A percentile compares a stretch with the other conserved stretches of the same genome.
These are phyloP conservation scores for Penicillium decumbens DNA, from an alignment of 2,329 filamentous ascomycete species.

Conservation along the genomic window DNA sequence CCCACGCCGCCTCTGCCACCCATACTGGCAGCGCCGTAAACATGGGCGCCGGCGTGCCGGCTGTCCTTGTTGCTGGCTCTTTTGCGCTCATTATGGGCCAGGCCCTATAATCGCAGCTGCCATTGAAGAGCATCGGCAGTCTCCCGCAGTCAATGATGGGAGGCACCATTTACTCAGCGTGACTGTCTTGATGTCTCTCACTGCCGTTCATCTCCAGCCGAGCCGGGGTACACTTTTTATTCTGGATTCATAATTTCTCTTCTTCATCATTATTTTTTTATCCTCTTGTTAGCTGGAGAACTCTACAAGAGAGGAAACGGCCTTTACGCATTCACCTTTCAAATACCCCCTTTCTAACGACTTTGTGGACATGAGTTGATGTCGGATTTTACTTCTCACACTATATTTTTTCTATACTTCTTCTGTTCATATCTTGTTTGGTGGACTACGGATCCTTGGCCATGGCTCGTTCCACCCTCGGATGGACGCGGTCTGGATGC, in stretches of 20 bases:
- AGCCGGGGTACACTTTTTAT: conserved; percentile 18
- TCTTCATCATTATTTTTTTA: conserved; percentile 17
- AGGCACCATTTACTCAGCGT: not conserved
- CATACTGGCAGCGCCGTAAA: conserved; percentile 19
- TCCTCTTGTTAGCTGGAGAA: conserved; percentile 23
- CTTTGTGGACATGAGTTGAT: conserved; percentile 33
- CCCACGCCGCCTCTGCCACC: conserved; percentile 15
- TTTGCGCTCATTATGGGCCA: conserved; percentile 36
- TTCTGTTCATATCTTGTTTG: conserved; percentile 21
- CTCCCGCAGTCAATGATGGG: not conserved
- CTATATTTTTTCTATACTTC: conserved; percentile 18
- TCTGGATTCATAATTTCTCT: conserved; percentile 17
- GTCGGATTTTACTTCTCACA: conserved; percentile 23
- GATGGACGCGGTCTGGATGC: conserved; percentile 1
- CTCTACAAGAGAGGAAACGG: conserved; percentile 21
- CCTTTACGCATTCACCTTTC: conserved; percentile 19
- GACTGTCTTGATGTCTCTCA: conserved; percentile 6
- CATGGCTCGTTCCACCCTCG: not conserved
- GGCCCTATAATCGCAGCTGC: conserved; percentile 27
- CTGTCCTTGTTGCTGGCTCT: conserved; percentile 35
- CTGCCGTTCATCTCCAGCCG: conserved; percentile 22
- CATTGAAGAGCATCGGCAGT: conserved; percentile 1
- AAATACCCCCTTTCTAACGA: conserved; percentile 33
- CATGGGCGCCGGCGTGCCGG: conserved; percentile 26
- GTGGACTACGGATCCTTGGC: conserved; percentile 1